These are phyloP conservation scores for Aureobasidium sp. DNA, from an alignment of 2,329 filamentous ascomycete species.

Conservation along the genomic window DNA sequence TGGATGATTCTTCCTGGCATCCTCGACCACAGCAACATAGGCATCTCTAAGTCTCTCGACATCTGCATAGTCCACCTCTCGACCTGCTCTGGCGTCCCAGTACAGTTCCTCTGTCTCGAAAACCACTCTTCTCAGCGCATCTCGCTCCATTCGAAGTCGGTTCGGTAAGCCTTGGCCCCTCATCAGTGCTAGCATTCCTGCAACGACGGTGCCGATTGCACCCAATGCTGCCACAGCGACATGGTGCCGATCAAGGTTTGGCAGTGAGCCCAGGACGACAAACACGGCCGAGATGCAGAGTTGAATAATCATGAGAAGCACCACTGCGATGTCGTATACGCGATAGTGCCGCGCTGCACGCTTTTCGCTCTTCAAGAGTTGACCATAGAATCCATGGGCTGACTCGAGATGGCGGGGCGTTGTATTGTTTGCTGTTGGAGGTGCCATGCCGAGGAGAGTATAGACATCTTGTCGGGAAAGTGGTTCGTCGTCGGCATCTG, in stretches of 20 bases:
- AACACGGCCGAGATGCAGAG: slow-evolving; percentile 31
- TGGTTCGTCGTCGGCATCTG: slow-evolving; percentile 22
- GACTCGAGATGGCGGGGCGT: slow-evolving; percentile 24
- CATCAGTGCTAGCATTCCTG: slow-evolving; percentile 29
- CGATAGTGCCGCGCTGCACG: slow-evolving; percentile 26
- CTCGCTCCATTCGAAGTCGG: slow-evolving; percentile 28
- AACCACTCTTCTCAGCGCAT: slow-evolving; percentile 27
- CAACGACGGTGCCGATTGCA: slow-evolving; percentile 30
- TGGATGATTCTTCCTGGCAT: slow-evolving; percentile 30
- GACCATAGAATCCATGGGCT: slow-evolving; percentile 25
- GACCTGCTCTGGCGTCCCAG: slow-evolving; percentile 29
- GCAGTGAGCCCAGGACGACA: slow-evolving; percentile 30
- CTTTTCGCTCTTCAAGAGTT: slow-evolving; percentile 19
- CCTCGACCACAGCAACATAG: slow-evolving; percentile 28
- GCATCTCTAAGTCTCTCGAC: slow-evolving; percentile 30
- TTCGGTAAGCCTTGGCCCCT: slow-evolving; percentile 33
- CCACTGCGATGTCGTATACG: slow-evolving; percentile 27
- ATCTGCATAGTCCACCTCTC: slow-evolving; percentile 27
- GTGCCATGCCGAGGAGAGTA: slow-evolving; percentile 27
- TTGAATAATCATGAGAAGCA: slow-evolving; percentile 29
- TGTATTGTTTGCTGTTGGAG: slow-evolving; percentile 20
- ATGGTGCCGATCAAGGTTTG: slow-evolving; percentile 23
- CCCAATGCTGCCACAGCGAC: slow-evolving; percentile 28
- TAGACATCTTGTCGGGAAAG: slow-evolving; percentile 25
- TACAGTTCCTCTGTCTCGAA: slow-evolving; percentile 33